Evolutionary conservation across 75 land plant genomes (phyloP).

Genomic region (Chamaecyparis obtusa): DNA sequence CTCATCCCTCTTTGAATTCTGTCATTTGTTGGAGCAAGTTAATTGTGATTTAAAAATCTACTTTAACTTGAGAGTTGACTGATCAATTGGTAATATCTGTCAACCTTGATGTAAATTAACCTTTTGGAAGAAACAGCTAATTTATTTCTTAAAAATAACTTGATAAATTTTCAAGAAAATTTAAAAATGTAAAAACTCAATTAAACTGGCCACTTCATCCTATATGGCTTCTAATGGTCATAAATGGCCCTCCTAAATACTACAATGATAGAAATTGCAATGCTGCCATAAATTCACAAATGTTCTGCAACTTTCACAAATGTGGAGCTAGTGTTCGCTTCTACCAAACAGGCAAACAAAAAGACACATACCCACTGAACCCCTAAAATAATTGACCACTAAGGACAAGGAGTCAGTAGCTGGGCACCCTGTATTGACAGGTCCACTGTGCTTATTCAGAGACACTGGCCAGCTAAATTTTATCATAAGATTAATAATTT

Average conservation of each 20-base stretch:
- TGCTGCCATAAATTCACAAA: neutral
- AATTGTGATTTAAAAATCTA: too few species aligned
- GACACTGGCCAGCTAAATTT: too few species aligned
- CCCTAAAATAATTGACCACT: neutral
- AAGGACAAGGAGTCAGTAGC: too few species aligned
- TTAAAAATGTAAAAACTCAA: neutral
- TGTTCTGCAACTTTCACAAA: neutral
- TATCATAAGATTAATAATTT: too few species aligned
- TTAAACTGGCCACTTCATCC: neutral
- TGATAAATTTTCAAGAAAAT: neutral
- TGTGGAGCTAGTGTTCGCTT: neutral
- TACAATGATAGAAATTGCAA: neutral
- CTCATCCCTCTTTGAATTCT: too few species aligned
- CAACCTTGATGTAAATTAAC: neutral
- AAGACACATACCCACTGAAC: neutral
- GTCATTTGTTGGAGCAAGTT: too few species aligned
- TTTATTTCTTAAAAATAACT: neutral
- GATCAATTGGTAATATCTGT: neutral
- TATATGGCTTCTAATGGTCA: neutral
- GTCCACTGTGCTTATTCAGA: too few species aligned
- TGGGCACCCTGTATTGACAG: too few species aligned
- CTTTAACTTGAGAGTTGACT: too few species aligned
- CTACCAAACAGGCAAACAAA: neutral
- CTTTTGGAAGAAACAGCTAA: neutral
- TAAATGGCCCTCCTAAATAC: neutral